phyloP scores from a whole-genome alignment of 495 filamentous ascomycete genomes.

The Cetradonia linearis region DNA sequence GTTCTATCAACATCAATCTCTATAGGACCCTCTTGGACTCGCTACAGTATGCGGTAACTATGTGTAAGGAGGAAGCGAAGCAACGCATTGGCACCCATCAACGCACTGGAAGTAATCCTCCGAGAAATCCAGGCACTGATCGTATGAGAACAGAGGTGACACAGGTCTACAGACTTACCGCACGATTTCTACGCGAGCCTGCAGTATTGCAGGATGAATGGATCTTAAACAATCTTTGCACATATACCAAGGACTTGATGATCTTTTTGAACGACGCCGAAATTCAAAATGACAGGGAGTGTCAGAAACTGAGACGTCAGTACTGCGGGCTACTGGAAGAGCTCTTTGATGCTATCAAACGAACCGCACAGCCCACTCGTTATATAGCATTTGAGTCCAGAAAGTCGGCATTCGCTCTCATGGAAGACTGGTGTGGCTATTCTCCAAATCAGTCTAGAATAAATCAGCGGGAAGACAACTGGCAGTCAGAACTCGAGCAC shows the following conservation, averaged over 20 bases:
- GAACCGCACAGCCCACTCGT: slow-evolving; percentile 69
- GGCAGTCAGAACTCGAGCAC: slow-evolving; percentile 69
- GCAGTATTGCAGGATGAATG: slow-evolving; percentile 83
- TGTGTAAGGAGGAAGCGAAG: slow-evolving; percentile 81
- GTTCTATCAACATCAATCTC: slow-evolving; percentile 91
- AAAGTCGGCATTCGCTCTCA: slow-evolving; percentile 85
- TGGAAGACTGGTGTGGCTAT: slow-evolving; percentile 99
- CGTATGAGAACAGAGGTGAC: slow-evolving; percentile 86
- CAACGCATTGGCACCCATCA: slow-evolving; percentile 65
- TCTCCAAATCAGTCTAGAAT: slow-evolving; percentile 83
- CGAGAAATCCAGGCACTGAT: slow-evolving; percentile 69
- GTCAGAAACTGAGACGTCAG: slow-evolving; percentile 81
- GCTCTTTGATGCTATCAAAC: slow-evolving; percentile 83
- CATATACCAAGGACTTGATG: slow-evolving; percentile 84
- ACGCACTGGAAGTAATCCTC: slow-evolving; percentile 59
- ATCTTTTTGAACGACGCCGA: slow-evolving; percentile 89
- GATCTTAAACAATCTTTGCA: slow-evolving; percentile 80
- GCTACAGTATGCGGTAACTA: slow-evolving; percentile 68
- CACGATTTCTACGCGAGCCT: slow-evolving; percentile 72
- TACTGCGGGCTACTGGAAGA: slow-evolving; percentile 92
- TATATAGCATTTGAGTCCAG: slow-evolving; percentile 96
- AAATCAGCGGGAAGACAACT: slow-evolving; percentile 71
- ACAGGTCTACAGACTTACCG: slow-evolving; percentile 87
- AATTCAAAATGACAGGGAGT: slow-evolving; percentile 93
- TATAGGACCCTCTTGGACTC: slow-evolving; percentile 88